Base-by-base conservation (phyloP, 805 yeast species). In the Saturnispora kantuleensis region DNA sequence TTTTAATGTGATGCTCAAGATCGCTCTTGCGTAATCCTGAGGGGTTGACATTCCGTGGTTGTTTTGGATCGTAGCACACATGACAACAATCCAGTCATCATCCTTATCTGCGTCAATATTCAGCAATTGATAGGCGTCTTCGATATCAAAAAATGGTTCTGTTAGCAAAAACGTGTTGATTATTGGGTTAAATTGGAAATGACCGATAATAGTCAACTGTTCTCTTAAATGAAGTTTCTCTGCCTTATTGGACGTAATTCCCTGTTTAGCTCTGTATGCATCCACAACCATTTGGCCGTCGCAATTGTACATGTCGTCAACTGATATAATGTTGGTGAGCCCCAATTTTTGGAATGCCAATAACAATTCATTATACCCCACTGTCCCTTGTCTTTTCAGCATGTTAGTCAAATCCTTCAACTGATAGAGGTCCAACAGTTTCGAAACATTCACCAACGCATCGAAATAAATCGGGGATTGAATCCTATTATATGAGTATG, bases 1-100 rank as follows among this genome's bases (percentile, higher is more conserved):
- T 17, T 65, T 58, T 0, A 73, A 58, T 0, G 86, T 89, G 31
- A 84, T 68, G 0, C 88, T 73, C 21, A 77, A 63, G 37, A 84
- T 62, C 1, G 88, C 78, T 46, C 81, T 69, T 39, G 76, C 72
- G 44, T 68, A 62, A n/a, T 54, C 47, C 30, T 74, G 50, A 33
- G 63, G 66, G 42, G 72, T 56, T 43, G 70, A 67, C 1, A 67
- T 68, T 1, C 55, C 49, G 40, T 38, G 47, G 26, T 84, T 94
- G 35, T 74, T 74, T 2, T 71, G 55, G 47, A 79, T 78, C 36
- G 82, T 68, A 46, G 82, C 79, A 55, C 76, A 84, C 0, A 94
- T 89, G 1, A 94, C 82, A 28, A 78, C 69, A 3, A 86, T 74
- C 37, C 84, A 77, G 50, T 84, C 93, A 56, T 81, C 85, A 47